Conservation (phyloP, 805 yeast species). For the Candida schatavii region DNA sequence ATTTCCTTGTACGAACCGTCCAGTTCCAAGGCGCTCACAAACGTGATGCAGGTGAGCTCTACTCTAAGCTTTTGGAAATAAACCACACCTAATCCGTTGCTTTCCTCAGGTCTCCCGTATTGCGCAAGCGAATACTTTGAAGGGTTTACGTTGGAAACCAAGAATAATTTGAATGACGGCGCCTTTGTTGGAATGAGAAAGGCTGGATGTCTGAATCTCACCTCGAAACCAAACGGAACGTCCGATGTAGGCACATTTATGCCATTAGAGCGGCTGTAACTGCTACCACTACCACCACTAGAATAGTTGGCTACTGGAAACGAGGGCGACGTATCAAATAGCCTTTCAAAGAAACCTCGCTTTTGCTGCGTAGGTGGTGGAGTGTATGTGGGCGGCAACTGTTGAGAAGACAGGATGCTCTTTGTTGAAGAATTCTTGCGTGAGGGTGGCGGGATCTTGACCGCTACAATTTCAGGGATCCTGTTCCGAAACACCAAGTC, state of each 20-base stretch:
- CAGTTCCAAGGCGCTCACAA: constrained; percentile 21
- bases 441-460: constrained; percentile 17
- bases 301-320: background rate
- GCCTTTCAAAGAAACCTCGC: constrained; percentile 26
- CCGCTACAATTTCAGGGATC: constrained; percentile 44
- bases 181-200: constrained; percentile 43
- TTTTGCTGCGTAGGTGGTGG: constrained; percentile 16
- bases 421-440: too few species aligned
- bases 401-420: background rate
- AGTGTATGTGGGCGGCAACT: constrained; percentile 6
- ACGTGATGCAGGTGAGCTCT: constrained; percentile 26
- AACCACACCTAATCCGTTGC: constrained; percentile 47
- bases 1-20: constrained; percentile 19
- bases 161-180: constrained; percentile 31
- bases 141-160: constrained; percentile 30
- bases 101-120: constrained; percentile 34
- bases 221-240: constrained; percentile 45
- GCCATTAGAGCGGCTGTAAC: background rate
- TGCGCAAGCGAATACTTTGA: constrained; percentile 25
- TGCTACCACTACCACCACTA: background rate
- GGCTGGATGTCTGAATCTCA: constrained; percentile 47
- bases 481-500: constrained; percentile 36
- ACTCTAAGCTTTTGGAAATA: constrained; percentile 41
- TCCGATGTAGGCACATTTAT: constrained; percentile 17
- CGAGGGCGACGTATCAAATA: constrained; percentile 15